Percentiles rank a stretch among this genome's conserved stretches.
phyloP scores from a whole-genome alignment of 768 basidiomycete genomes.

The Suillus weaverae region DNA sequence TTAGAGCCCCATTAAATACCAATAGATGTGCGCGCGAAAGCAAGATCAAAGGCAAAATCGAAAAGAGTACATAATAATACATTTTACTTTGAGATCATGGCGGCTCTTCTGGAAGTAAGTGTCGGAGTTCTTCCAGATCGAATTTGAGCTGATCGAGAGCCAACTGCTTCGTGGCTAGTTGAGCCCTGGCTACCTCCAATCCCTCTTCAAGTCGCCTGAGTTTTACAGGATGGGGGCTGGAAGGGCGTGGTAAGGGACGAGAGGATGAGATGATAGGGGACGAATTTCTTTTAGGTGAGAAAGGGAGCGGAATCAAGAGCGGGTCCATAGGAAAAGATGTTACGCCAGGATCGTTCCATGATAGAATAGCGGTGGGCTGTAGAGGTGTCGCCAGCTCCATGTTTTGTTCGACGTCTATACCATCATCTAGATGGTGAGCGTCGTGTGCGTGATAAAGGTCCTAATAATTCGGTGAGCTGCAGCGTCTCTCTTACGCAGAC shows the following conservation, averaged over 20 bases:
- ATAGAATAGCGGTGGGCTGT: slow-evolving; percentile 32
- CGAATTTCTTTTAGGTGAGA: slow-evolving; percentile 21
- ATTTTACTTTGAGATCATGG: neutral
- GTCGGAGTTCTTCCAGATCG: slow-evolving; percentile 24
- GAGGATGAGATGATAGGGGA: slow-evolving; percentile 14
- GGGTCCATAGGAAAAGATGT: slow-evolving; percentile 7
- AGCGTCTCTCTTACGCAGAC: neutral
- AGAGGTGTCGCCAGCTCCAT: slow-evolving; percentile 59
- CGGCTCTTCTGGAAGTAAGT: neutral
- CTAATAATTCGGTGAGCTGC: slow-evolving; percentile 6
- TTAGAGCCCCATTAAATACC: neutral
- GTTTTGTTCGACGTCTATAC: slow-evolving; percentile 40
- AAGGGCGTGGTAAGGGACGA: slow-evolving; percentile 11
- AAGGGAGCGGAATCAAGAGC: slow-evolving; percentile 17
- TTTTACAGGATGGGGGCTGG: slow-evolving; percentile 13
- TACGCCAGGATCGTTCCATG: neutral
- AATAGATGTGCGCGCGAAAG: neutral
- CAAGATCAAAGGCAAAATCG: neutral
- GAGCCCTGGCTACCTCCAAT: slow-evolving; percentile 21
- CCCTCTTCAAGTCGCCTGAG: slow-evolving; percentile 22
- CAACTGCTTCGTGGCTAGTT: slow-evolving; percentile 24
- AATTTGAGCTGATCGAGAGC: slow-evolving; percentile 19
- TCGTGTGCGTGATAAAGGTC: slow-evolving; percentile 10
- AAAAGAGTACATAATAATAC: neutral
- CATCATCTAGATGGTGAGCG: slow-evolving; percentile 31